Evolutionary conservation across 495 filamentous ascomycete species (phyloP), one percentile per base, ranked within the genome.

Genomic region (Halenospora varia): DNA sequence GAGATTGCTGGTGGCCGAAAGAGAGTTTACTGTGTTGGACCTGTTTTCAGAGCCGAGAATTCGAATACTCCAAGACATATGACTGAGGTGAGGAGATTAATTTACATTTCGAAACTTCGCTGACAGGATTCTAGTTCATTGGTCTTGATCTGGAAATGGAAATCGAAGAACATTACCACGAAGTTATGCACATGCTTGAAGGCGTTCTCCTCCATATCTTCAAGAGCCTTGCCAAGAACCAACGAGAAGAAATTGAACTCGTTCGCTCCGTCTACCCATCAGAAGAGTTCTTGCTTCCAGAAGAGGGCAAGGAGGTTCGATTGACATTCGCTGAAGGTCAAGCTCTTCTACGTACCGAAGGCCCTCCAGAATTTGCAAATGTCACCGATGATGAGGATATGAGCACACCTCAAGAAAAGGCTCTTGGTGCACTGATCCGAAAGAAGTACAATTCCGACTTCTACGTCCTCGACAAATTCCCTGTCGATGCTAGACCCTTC

Each of bases 91-190:
- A 50, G 41, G 56, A 48, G 11, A 41, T 40, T 41, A 8, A 10
- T 25, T 41, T 13, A 13, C n/a, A 29, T 48, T 15, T 10, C 20
- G 4, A 22, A 40, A 25, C 9, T 0, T 40, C 24, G 10, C 2
- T 52, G 20, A 13, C 60, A 57, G n/a, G 19, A 22, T 26, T 1
- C n/a, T 51, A 76, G 83, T 98, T 96, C 74, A 90, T 89, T 44
- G 94, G 94, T 71, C 88, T 98, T 57, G 94, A 98, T 89, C 76
- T 97, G 66, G 94, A 97, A 69, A 97, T 96, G 88, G 91, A 91
- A 35, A 96, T 97, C 71, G 81, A 88, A 53, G 75, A 89, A 54
- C 81, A 91, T 72, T 97, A 97, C 75, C 83, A 88, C 68, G 94
- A 98, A 70, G 91, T 95, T 39, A 72, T 90, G 22, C 71, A 84